These are phyloP conservation scores for Linum tenue DNA, from an alignment of 345 rosid genomes.

Conservation along the genomic window DNA sequence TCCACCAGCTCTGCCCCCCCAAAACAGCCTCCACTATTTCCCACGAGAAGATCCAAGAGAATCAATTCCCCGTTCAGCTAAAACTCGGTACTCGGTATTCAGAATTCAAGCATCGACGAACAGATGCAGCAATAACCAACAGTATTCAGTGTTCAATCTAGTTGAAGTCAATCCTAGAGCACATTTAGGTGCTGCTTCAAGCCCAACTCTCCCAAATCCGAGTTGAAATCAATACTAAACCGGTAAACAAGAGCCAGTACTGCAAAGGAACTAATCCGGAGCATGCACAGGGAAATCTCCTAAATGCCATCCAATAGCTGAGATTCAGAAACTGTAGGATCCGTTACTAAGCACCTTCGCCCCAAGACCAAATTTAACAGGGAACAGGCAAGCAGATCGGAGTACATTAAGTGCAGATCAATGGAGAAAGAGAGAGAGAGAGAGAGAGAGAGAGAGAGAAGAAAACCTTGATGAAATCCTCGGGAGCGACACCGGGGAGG, in stretches of 20 bases:
- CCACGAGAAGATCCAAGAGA: not conserved
- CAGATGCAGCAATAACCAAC: too few relatives aligned
- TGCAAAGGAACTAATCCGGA: not conserved
- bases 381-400: constrained; percentile 6
- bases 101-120: not conserved
- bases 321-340: not conserved
- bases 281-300: not conserved
- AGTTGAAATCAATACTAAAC: not conserved
- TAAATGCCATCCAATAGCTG: too few relatives aligned
- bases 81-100: not conserved
- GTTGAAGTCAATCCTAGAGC: too few relatives aligned
- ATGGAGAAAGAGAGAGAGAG: not conserved
- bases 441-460: not conserved
- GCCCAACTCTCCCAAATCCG: not conserved
- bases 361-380: not conserved
- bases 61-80: not conserved
- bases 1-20: too few relatives aligned
- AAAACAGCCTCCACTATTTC: not conserved
- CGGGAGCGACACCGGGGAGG: constrained; percentile 98
- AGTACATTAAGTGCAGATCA: constrained; percentile 18
- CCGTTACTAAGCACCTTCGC: not conserved
- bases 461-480: constrained; percentile 72
- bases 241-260: not conserved
- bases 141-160: too few relatives aligned
- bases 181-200: too few relatives aligned